Percentiles rank a stretch among this genome's conserved stretches.
These are phyloP conservation scores for Puccinia polysora DNA, from an alignment of 1,284 basidiomycete genomes.

Conservation along the genomic window DNA sequence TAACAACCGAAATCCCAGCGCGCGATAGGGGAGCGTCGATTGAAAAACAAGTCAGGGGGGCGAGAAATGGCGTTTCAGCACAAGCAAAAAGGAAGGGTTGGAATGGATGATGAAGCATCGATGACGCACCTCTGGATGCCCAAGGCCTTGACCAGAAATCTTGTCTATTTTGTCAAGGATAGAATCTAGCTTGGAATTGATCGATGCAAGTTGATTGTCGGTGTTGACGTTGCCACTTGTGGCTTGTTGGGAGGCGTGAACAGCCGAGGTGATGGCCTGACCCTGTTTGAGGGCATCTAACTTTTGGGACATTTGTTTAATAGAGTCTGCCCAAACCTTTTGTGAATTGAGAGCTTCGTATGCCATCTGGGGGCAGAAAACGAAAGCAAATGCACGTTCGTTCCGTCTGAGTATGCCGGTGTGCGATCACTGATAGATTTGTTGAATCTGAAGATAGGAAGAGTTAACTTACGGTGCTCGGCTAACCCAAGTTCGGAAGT, in stretches of 20 bases:
- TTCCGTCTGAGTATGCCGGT: too few relatives aligned
- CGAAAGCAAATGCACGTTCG: too few relatives aligned
- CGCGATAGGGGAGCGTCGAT: too few relatives aligned
- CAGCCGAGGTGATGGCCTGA: not conserved
- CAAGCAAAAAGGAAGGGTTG: not conserved
- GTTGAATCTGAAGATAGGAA: not conserved
- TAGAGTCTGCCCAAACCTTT: conserved; percentile 23
- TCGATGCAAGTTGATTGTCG: not conserved
- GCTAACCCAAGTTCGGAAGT: not conserved
- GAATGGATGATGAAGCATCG: not conserved
- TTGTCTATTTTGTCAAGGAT: conserved; percentile 21
- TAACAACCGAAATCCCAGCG: not conserved
- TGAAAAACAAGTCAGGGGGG: not conserved
- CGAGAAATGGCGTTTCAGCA: not conserved
- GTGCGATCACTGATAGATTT: too few relatives aligned
- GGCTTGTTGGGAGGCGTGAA: not conserved
- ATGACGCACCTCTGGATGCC: conserved; percentile 17
- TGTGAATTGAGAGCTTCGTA: conserved; percentile 35
- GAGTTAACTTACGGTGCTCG: conserved; percentile 10
- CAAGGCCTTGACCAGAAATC: not conserved
- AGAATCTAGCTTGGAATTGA: conserved; percentile 27
- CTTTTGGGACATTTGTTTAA: conserved; percentile 20
- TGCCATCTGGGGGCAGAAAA: conserved; percentile 11
- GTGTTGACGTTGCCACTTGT: not conserved
- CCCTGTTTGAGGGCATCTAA: conserved; percentile 14